Conservation (phyloP, 2,329 filamentous ascomycete genomes). For the Trichoderma afroharzianum region DNA sequence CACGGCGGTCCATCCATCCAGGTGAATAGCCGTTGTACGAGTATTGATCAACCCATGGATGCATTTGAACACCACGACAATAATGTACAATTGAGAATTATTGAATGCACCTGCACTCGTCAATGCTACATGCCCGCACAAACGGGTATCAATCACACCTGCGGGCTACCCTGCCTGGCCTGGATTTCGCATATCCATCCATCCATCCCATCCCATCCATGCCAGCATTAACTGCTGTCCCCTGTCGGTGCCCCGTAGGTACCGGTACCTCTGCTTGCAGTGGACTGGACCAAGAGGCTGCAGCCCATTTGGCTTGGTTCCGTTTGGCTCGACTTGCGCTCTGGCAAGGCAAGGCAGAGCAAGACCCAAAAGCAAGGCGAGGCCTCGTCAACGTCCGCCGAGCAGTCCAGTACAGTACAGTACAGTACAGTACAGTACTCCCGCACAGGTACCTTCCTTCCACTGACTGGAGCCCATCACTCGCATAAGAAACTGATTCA, state of each 20-base stretch:
- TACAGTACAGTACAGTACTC: neutral
- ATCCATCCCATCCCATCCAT: neutral
- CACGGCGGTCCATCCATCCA: neutral
- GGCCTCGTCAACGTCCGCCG: neutral
- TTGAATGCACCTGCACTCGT: neutral
- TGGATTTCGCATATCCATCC: neutral
- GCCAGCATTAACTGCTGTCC: neutral
- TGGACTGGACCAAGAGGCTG: neutral
- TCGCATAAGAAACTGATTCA: constrained; percentile 9
- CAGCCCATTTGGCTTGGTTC: neutral
- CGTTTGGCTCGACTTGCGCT: neutral
- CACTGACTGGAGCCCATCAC: constrained; percentile 4
- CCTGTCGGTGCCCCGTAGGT: neutral
- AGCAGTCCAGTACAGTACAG: neutral
- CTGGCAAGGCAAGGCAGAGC: neutral
- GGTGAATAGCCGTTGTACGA: neutral
- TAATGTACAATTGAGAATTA: neutral
- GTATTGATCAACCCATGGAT: neutral
- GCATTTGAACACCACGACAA: neutral
- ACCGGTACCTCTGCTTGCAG: neutral
- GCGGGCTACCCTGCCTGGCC: neutral
- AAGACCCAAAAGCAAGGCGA: constrained; percentile 1
- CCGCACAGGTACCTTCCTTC: neutral
- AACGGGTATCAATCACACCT: neutral
- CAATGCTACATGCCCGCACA: neutral